Conservation (phyloP, 345 rosid genomes). For the Isatis tinctoria region DNA sequence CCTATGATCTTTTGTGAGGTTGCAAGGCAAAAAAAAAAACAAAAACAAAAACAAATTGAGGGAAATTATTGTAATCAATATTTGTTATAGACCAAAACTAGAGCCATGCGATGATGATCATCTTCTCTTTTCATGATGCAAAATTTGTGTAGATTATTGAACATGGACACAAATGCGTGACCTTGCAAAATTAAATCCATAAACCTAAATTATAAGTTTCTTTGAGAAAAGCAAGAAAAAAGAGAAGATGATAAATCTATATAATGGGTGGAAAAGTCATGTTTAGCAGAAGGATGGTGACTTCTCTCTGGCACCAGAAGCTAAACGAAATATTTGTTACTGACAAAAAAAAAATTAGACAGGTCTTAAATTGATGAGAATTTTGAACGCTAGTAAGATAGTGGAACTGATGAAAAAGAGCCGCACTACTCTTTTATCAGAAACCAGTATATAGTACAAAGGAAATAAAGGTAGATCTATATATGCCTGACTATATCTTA, state of each 20-base stretch:
- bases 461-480: slow-evolving; percentile 20
- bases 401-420: slow-evolving; percentile 29
- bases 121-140: neutral
- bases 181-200: neutral
- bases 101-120: neutral
- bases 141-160: neutral
- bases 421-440: slow-evolving; percentile 25
- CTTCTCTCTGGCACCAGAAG: slow-evolving; percentile 27
- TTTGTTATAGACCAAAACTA: neutral
- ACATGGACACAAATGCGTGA: slow-evolving; percentile 1
- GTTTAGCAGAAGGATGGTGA: slow-evolving; percentile 20
- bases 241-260: slow-evolving; percentile 4
- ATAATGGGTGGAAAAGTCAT: neutral
- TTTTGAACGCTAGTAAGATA: slow-evolving; percentile 22
- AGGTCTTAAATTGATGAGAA: neutral
- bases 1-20: neutral
- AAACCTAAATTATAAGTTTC: neutral
- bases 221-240: slow-evolving; percentile 4
- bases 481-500: slow-evolving; percentile 1
- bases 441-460: slow-evolving; percentile 14
- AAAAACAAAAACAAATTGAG: neutral
- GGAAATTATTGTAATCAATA: neutral
- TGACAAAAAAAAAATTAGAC: slow-evolving; percentile 3
- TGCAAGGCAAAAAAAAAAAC: neutral
- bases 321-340: slow-evolving; percentile 18